Base-by-base conservation (phyloP, 257 asterid species). In the Rhazya stricta region DNA sequence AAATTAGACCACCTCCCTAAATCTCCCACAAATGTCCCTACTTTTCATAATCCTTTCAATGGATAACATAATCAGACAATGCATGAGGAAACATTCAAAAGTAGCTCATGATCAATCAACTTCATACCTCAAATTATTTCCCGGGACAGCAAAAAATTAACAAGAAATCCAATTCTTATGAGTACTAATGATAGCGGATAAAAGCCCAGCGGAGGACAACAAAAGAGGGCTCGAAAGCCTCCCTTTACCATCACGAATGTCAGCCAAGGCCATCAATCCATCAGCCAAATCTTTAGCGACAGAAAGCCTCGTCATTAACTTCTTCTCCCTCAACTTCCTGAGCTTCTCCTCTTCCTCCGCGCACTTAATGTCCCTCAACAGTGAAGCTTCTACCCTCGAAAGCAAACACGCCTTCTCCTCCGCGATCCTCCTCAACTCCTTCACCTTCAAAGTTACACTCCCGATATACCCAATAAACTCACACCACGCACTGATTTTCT, bases 161-260 rank as follows among this genome's bases (percentile, higher is more conserved):
- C 90, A 91, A 60, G 96, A 83, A 67, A 86, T 32, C 98, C 98
- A 93, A 58, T 93, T 93, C 91, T 93, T 93, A 76, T 88, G 98
- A 69, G 98, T 88, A 66, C 97, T 93, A 71, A 93, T 91, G 1
- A 89, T 42, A 29, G 95, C 97, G 0, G 98, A 89, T 19, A 89
- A 74, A 36, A 93, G 78, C 78, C 97, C 98, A 0, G 97, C 96
- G 0, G 84, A 87, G 2, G 98, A 85, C 48, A 91, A 30, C 75
- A 93, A 32, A 12, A 85, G 78, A 25, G 96, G 95, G 50, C 82
- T 82, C 39, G 96, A 83, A 34, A 94, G 81, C 79, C 66, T 30
- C 45, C 97, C 97, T 39, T 80, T 74, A 50, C 97, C 97, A 65
- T 89, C 99, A 16, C 94, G 76, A 65, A 92, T 87, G 79, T 94